These are phyloP conservation scores for Epichloe sylvatica DNA, from an alignment of 2,329 filamentous ascomycete genomes.

Conservation along the genomic window DNA sequence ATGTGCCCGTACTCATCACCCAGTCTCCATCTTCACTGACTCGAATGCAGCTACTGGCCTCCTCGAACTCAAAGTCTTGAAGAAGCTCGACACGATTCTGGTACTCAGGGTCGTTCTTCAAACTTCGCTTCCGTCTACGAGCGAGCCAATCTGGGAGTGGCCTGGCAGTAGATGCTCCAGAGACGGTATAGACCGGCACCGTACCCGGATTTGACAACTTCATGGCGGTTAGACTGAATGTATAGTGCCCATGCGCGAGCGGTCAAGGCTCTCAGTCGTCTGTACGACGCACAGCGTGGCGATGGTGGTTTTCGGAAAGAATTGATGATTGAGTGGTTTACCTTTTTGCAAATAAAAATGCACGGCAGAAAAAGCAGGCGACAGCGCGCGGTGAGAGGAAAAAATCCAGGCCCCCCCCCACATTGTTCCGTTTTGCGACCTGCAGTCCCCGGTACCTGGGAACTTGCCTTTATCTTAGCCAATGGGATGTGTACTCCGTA, in stretches of 20 bases:
- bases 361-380: background rate
- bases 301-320: background rate
- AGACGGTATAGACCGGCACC: slow-evolving; percentile 88
- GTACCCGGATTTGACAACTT: slow-evolving; percentile 70
- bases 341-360: background rate
- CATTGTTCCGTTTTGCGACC: background rate
- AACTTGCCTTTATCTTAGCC: no score
- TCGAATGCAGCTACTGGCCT: slow-evolving; percentile 79
- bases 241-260: background rate
- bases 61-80: slow-evolving; percentile 96
- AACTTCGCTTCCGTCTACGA: slow-evolving; percentile 71
- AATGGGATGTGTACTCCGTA: no score
- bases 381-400: background rate
- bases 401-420: background rate
- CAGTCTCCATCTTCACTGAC: slow-evolving; percentile 93
- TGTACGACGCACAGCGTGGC: background rate
- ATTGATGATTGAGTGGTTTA: background rate
- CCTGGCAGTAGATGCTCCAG: slow-evolving; percentile 74
- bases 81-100: slow-evolving; percentile 86
- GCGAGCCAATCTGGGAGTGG: slow-evolving; percentile 93
- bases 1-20: slow-evolving; percentile 85
- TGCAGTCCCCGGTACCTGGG: background rate
- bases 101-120: slow-evolving; percentile 88
- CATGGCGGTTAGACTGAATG: slow-evolving; percentile 32
- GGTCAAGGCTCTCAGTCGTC: background rate